Percentiles rank a stretch among this genome's conserved stretches.
Evolutionary conservation across 2,329 filamentous ascomycete genomes (phyloP).

Genomic region (Neoascochyta sp.): DNA sequence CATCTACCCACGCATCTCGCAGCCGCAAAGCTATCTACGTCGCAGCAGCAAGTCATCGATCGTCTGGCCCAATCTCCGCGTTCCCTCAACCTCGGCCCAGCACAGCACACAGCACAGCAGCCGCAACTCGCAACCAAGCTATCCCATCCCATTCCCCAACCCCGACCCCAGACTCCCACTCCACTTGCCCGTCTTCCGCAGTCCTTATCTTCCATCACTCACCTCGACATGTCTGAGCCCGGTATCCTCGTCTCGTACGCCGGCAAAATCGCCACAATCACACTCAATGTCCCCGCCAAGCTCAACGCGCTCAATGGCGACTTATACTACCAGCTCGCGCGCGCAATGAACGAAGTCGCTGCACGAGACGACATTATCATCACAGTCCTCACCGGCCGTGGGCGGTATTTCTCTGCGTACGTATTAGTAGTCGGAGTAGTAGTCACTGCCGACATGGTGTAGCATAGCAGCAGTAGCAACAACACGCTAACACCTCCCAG

Average conservation of each 20-base stretch:
- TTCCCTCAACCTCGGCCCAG: constrained; percentile 6
- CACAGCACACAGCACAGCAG: neutral
- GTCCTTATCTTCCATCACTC: too few relatives aligned
- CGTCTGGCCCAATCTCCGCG: too few relatives aligned
- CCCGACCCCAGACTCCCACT: neutral
- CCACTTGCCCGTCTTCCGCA: too few relatives aligned
- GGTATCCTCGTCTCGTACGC: constrained; percentile 59
- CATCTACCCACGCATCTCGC: too few relatives aligned
- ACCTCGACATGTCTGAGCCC: constrained; percentile 43
- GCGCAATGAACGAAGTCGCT: constrained; percentile 72
- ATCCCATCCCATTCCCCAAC: constrained; percentile 1
- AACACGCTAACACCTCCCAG: constrained; percentile 46
- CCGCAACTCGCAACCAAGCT: neutral
- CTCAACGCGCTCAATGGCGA: constrained; percentile 74
- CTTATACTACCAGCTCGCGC: constrained; percentile 74
- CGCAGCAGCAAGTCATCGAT: too few relatives aligned
- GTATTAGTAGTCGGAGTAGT: too few relatives aligned
- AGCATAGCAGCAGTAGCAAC: too few relatives aligned
- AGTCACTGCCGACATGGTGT: too few relatives aligned
- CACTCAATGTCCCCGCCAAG: constrained; percentile 78
- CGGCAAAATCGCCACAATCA: constrained; percentile 75
- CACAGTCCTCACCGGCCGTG: constrained; percentile 79
- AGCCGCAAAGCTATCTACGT: too few relatives aligned
- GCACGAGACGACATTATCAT: constrained; percentile 74
- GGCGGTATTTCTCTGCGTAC: constrained; percentile 83